Percentiles rank a stretch among this genome's conserved stretches.
Conservation (phyloP, 805 yeast species). For the Komagataella ulmi region DNA sequence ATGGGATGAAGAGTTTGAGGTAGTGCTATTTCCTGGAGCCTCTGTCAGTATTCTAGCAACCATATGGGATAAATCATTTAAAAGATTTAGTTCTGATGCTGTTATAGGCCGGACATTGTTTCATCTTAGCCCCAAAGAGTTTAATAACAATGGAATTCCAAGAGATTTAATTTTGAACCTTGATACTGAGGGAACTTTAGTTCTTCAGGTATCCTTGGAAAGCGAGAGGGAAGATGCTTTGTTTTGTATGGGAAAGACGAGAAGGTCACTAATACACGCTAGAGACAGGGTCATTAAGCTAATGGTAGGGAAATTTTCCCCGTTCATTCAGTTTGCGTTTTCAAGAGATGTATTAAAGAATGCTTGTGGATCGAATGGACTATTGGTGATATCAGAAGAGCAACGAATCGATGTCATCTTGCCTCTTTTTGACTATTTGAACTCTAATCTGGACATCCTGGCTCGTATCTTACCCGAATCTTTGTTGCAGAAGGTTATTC, state of each 20-base stretch:
- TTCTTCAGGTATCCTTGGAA: constrained; percentile 62
- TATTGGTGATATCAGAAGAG: constrained; percentile 25
- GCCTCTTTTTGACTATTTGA: constrained; percentile 65
- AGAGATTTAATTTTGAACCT: constrained; percentile 43
- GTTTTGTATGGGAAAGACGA: constrained; percentile 67
- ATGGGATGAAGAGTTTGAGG: constrained; percentile 60
- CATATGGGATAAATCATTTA: constrained; percentile 46
- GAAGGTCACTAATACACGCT: constrained; percentile 47
- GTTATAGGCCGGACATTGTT: constrained; percentile 54
- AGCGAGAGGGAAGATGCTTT: constrained; percentile 70
- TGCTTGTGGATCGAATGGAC: constrained; percentile 38
- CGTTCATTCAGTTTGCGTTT: constrained; percentile 28
- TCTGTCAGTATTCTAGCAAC: background rate
- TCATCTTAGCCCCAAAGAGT: constrained; percentile 47
- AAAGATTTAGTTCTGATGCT: constrained; percentile 34
- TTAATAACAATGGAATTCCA: constrained; percentile 57
- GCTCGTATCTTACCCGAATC: constrained; percentile 45
- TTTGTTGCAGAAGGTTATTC: constrained; percentile 49
- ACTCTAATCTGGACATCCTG: constrained; percentile 50
- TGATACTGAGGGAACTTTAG: constrained; percentile 56
- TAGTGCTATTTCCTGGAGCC: background rate
- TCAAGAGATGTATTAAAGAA: constrained; percentile 35
- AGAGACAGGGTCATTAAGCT: constrained; percentile 54
- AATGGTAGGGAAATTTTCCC: constrained; percentile 62
- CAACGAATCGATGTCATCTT: constrained; percentile 51